Percentiles rank a stretch among this genome's conserved stretches.
Conservation (phyloP, 2,329 filamentous ascomycete genomes). For the Nannizzia gypsea region DNA sequence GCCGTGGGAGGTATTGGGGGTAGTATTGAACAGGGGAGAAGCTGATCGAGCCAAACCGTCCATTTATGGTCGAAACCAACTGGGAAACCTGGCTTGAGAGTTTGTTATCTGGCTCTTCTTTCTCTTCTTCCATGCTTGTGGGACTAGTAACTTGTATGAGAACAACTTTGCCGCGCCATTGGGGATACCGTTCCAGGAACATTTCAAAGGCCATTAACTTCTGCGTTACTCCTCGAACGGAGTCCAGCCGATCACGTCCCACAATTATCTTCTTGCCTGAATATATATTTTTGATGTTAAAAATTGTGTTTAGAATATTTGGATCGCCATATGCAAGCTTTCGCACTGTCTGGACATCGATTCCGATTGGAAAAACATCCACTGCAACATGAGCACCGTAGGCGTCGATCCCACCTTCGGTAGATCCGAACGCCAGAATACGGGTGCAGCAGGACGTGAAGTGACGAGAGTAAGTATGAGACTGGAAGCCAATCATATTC, state of each 20-base stretch:
- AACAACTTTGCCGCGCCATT: slow-evolving; percentile 86
- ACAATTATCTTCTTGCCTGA: slow-evolving; percentile 90
- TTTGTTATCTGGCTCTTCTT: slow-evolving; percentile 64
- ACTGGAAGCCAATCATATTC: slow-evolving; percentile 91
- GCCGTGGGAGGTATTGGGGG: slow-evolving; percentile 77
- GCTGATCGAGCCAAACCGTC: slow-evolving; percentile 72
- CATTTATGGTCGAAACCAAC: slow-evolving; percentile 83
- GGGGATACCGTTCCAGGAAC: slow-evolving; percentile 79
- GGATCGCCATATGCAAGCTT: slow-evolving; percentile 59
- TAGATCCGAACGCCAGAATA: slow-evolving; percentile 80
- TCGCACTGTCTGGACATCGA: slow-evolving; percentile 73
- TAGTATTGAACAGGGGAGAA: slow-evolving; percentile 91
- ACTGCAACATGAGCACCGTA: slow-evolving; percentile 83
- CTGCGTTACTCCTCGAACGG: slow-evolving; percentile 84
- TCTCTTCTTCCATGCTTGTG: slow-evolving; percentile 65
- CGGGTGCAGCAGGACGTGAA: slow-evolving; percentile 90
- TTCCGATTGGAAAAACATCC: slow-evolving; percentile 88
- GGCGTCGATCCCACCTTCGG: slow-evolving; percentile 71
- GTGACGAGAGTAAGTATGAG: slow-evolving; percentile 86
- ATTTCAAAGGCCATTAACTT: slow-evolving; percentile 90
- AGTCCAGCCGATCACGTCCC: slow-evolving; percentile 85
- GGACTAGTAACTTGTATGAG: slow-evolving; percentile 91
- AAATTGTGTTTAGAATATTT: slow-evolving; percentile 59
- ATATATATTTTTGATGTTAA: slow-evolving; percentile 63
- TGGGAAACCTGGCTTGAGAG: slow-evolving; percentile 82